These are phyloP conservation scores for Hordeum marinum DNA, from an alignment of 176 grass and related monocot species.

Conservation along the genomic window DNA sequence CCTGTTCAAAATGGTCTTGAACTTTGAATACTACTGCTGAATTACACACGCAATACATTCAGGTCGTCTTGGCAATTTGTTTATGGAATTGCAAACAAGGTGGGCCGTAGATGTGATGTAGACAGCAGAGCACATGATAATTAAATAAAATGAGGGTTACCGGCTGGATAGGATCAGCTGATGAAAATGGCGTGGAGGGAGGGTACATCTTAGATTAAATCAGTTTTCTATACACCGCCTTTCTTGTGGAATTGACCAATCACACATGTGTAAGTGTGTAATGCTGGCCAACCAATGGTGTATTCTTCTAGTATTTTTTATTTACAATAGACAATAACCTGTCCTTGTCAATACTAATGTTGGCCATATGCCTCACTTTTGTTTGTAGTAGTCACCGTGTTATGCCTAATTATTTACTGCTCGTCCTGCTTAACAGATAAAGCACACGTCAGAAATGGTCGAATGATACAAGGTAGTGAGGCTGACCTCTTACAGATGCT, in stretches of 20 bases:
- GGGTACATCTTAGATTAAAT: conserved; percentile 24
- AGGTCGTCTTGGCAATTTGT: conserved; percentile 7
- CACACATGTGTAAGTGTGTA: background rate
- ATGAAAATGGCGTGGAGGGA: conserved; percentile 15
- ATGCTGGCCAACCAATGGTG: conserved; percentile 14
- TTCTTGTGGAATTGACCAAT: conserved; percentile 28
- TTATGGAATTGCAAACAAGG: conserved; percentile 10
- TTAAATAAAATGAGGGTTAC: background rate
- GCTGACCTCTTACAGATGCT: no score
- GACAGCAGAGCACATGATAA: background rate
- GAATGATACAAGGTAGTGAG: no score
- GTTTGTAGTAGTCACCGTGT: conserved; percentile 4
- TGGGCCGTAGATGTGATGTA: conserved; percentile 29
- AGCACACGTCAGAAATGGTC: no score
- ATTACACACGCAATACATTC: conserved; percentile 2
- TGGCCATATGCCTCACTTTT: background rate
- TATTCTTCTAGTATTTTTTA: conserved; percentile 9
- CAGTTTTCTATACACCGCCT: conserved; percentile 24
- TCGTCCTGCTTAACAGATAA: no score
- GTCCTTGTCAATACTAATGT: conserved; percentile 29
- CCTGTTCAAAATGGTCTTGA: background rate
- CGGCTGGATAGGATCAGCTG: background rate
- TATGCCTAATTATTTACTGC: background rate
- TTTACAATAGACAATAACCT: conserved; percentile 11
- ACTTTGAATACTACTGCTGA: background rate